Evolutionary conservation across 129 eudicot genomes (phyloP).

Genomic region (Calendula officinalis): DNA sequence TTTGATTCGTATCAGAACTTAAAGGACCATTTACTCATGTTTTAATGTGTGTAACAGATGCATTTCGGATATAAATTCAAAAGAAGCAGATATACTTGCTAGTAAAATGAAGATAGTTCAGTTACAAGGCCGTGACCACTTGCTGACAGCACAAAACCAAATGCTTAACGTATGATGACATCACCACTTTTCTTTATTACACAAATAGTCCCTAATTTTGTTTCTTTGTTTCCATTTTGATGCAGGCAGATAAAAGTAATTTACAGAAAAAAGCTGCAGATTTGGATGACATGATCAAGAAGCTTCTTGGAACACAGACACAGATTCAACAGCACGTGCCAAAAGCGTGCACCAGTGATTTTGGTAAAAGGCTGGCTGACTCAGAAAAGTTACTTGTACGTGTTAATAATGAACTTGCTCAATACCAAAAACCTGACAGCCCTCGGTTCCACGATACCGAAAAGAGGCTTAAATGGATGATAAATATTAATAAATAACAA

Average conservation of each 20-base stretch:
- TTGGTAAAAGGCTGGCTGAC: constrained; percentile 43
- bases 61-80: constrained; percentile 48
- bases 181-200: background rate
- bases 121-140: constrained; percentile 65
- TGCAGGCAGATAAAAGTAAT: constrained; percentile 62
- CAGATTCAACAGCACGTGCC: constrained; percentile 24
- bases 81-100: constrained; percentile 52
- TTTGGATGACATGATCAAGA: constrained; percentile 73
- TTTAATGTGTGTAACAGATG: constrained; percentile 37
- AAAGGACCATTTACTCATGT: background rate
- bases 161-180: constrained; percentile 60
- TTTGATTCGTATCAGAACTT: too few species aligned
- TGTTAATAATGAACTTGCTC: constrained; percentile 53
- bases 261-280: constrained; percentile 62
- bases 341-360: constrained; percentile 33
- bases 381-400: constrained; percentile 47
- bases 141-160: constrained; percentile 71
- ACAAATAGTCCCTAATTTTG: background rate
- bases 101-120: constrained; percentile 56
- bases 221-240: background rate
- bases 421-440: constrained; percentile 42
- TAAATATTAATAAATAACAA: constrained; percentile 13
- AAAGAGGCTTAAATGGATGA: constrained; percentile 32
- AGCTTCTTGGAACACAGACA: constrained; percentile 46
- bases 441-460: constrained; percentile 30